Conservation (phyloP, 2,329 filamentous ascomycete species). For the Penicillium sp. region DNA sequence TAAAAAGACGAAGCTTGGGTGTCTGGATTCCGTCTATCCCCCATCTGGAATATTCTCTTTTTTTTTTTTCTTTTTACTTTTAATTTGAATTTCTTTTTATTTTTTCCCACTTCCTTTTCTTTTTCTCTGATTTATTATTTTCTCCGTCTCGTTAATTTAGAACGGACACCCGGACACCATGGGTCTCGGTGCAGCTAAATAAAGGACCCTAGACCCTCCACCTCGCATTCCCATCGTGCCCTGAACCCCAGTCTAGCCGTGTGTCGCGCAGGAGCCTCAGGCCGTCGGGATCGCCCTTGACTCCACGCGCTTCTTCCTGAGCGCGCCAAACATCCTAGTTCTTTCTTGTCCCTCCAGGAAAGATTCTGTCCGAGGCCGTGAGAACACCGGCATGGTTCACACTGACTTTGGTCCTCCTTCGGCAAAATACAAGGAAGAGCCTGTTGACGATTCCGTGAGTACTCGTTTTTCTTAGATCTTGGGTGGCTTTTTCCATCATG, state of each 20-base stretch:
- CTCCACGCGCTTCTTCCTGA: conserved; percentile 18
- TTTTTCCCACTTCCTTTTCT: conserved; percentile 12
- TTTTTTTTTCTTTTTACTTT: conserved; percentile 8
- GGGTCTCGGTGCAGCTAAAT: conserved; percentile 38
- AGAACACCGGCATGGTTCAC: conserved; percentile 44
- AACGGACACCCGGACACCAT: conserved; percentile 9
- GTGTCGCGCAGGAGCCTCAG: conserved; percentile 30
- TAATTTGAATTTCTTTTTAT: conserved; percentile 6
- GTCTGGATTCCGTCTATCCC: conserved; percentile 6
- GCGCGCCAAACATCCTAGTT: conserved; percentile 11
- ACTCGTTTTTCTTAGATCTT: conserved; percentile 7
- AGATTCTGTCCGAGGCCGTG: conserved; percentile 21
- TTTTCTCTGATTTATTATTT: conserved; percentile 7
- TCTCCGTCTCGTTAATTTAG: not conserved
- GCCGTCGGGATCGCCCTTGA: conserved; percentile 18
- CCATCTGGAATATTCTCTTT: conserved; percentile 13
- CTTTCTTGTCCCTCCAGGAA: conserved; percentile 1
- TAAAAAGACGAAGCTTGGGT: conserved; percentile 8
- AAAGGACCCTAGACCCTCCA: conserved; percentile 41
- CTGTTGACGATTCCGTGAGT: conserved; percentile 49
- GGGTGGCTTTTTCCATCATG: conserved; percentile 15
- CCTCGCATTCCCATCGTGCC: conserved; percentile 27
- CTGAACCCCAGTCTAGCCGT: conserved; percentile 26
- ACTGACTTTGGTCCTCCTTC: conserved; percentile 40
- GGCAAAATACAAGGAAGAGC: conserved; percentile 50